Evolutionary conservation across 192 early-diverging fungal species (phyloP).

Genomic region (Piromyces finnis): DNA sequence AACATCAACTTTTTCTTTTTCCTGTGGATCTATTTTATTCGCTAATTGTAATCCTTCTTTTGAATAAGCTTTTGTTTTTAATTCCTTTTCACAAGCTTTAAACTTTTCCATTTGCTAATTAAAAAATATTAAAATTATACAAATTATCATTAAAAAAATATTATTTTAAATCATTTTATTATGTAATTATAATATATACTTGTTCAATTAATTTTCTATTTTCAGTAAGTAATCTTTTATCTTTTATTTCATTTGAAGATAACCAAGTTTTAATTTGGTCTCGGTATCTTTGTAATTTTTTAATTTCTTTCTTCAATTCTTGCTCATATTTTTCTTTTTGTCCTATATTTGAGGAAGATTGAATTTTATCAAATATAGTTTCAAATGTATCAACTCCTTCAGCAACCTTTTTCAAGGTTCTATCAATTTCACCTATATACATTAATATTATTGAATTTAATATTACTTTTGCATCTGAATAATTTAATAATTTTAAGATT

Average conservation of each 20-base stretch:
- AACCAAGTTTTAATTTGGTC: conserved; percentile 99
- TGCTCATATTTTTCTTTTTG: conserved; percentile 96
- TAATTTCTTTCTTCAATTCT: conserved; percentile 97
- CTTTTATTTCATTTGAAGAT: conserved; percentile 87
- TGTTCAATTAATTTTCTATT: conserved; percentile 85
- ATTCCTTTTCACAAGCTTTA: conserved; percentile 93
- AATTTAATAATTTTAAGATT: too few relatives aligned
- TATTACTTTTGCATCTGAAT: not conserved
- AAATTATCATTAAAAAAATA: too few relatives aligned
- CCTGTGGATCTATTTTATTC: conserved; percentile 79
- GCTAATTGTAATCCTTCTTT: conserved; percentile 75
- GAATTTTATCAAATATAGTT: conserved; percentile 71
- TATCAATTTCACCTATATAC: conserved; percentile 89
- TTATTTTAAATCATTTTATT: too few relatives aligned
- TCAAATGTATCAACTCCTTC: conserved; percentile 95
- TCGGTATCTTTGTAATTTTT: conserved; percentile 85
- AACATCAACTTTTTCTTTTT: conserved; percentile 74
- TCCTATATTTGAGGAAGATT: conserved; percentile 53
- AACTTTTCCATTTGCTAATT: conserved; percentile 93
- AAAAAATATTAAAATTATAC: not conserved
- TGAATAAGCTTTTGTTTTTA: conserved; percentile 97
- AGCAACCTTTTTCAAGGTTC: conserved; percentile 79
- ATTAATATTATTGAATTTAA: not conserved
- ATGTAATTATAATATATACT: too few relatives aligned
- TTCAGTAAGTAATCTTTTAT: conserved; percentile 74